A percentile compares a stretch with the other conserved stretches of the same genome.
Evolutionary conservation across 306 rosid species (phyloP).

Genomic region (Quercus parvula): DNA sequence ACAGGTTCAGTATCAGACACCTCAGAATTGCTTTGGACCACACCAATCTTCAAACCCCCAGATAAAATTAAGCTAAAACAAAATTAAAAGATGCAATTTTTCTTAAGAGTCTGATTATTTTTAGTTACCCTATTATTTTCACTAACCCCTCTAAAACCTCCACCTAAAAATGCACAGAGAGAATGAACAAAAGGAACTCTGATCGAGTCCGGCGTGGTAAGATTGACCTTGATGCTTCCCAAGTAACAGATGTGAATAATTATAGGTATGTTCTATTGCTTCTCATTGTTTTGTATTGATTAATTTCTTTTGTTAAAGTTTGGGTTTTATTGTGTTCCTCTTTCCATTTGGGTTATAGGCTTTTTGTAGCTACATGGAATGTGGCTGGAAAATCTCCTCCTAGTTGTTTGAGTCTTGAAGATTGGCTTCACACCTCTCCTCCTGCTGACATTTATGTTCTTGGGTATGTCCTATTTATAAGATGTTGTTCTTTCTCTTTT

Average conservation of each 20-base stretch:
- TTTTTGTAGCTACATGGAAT: slow-evolving; percentile 95
- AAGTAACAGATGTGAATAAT: slow-evolving; percentile 63
- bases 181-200: slow-evolving; percentile 59
- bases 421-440: slow-evolving; percentile 96
- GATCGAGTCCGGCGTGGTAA: slow-evolving; percentile 69
- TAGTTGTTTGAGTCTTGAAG: slow-evolving; percentile 75
- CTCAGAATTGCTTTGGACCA: slow-evolving; percentile 60
- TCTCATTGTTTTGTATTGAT: slow-evolving; percentile 9
- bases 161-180: slow-evolving; percentile 49
- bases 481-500: slow-evolving; percentile 11
- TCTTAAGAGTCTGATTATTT: slow-evolving; percentile 28
- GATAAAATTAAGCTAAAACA: slow-evolving; percentile 27
- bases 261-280: slow-evolving; percentile 53
- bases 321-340: slow-evolving; percentile 9
- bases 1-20: slow-evolving; percentile 72
- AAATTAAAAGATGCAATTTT: slow-evolving; percentile 15
- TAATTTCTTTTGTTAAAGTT: not conserved
- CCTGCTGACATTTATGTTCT: slow-evolving; percentile 97
- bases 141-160: slow-evolving; percentile 17
- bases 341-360: slow-evolving; percentile 39
- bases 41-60: slow-evolving; percentile 42
- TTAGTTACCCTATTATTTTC: slow-evolving; percentile 7
- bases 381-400: slow-evolving; percentile 98
- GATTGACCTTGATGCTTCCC: slow-evolving; percentile 62
- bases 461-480: slow-evolving; percentile 49